A percentile compares a stretch with the other conserved stretches of the same genome.
phyloP scores from a whole-genome alignment of 1,284 basidiomycete genomes.

The Tilletia horrida region DNA sequence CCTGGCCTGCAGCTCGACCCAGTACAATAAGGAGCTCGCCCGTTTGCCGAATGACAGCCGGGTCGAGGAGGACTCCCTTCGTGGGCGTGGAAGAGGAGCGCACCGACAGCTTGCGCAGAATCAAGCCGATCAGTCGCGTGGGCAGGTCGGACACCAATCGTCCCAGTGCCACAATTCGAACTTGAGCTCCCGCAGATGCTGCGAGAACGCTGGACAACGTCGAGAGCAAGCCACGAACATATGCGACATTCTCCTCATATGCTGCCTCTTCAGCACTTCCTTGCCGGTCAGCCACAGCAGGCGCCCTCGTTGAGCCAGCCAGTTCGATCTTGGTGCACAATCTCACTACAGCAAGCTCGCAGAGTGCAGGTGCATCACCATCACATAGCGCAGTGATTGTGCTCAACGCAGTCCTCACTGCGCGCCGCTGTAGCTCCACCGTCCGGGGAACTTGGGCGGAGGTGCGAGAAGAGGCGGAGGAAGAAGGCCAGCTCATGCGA shows the following conservation, averaged over 20 bases:
- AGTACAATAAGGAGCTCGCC: constrained; percentile 37
- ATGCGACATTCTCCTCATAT: constrained; percentile 40
- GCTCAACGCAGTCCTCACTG: constrained; percentile 69
- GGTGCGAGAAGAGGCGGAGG: constrained; percentile 41
- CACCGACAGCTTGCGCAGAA: constrained; percentile 22
- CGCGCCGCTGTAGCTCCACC: constrained; percentile 63
- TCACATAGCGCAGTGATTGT: constrained; percentile 71
- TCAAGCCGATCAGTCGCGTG: constrained; percentile 31
- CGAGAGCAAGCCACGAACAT: constrained; percentile 45
- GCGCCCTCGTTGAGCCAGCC: constrained; percentile 58
- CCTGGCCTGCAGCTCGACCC: constrained; percentile 28
- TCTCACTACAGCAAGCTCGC: constrained; percentile 77
- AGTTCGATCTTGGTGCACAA: constrained; percentile 77
- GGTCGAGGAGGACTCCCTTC: constrained; percentile 29
- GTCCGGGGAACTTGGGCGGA: constrained; percentile 61
- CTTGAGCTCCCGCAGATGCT: constrained; percentile 1
- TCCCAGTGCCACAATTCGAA: constrained; percentile 7
- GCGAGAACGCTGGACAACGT: constrained; percentile 40
- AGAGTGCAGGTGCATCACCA: constrained; percentile 65
- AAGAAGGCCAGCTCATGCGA: constrained; percentile 23
- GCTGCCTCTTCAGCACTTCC: constrained; percentile 54
- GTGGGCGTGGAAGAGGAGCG: background rate
- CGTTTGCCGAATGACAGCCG: constrained; percentile 34
- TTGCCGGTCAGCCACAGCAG: constrained; percentile 43
- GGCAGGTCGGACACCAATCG: constrained; percentile 23